These are phyloP conservation scores for Trametes elegans DNA, from an alignment of 768 basidiomycete genomes.

Conservation along the genomic window DNA sequence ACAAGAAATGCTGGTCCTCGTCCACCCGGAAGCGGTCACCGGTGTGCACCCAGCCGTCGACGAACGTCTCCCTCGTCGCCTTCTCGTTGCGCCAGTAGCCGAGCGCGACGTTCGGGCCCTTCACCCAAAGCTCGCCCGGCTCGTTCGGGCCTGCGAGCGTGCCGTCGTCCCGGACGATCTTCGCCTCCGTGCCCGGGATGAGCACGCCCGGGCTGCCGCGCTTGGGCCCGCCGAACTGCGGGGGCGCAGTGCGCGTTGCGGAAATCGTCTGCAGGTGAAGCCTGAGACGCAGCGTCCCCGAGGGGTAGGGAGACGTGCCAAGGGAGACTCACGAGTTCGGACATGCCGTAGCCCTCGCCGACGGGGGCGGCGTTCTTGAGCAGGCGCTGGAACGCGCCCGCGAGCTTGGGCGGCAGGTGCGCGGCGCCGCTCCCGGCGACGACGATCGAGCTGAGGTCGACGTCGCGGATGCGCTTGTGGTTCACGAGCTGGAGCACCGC, in stretches of 20 bases:
- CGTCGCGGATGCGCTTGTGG: constrained; percentile 42
- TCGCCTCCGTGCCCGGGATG: constrained; percentile 60
- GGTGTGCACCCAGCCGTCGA: constrained; percentile 68
- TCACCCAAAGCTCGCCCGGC: constrained; percentile 64
- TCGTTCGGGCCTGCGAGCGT: constrained; percentile 52
- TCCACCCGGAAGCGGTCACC: constrained; percentile 70
- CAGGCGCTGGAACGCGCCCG: constrained; percentile 35
- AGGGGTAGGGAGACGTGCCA: no score
- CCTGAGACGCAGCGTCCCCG: neutral
- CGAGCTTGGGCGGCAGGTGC: constrained; percentile 59
- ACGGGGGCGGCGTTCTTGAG: constrained; percentile 34
- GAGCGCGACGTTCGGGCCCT: constrained; percentile 50
- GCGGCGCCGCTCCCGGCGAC: constrained; percentile 56
- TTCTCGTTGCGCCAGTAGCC: constrained; percentile 76
- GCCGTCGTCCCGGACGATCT: constrained; percentile 60
- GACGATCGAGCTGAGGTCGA: constrained; percentile 53
- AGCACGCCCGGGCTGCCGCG: constrained; percentile 49
- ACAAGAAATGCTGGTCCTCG: constrained; percentile 65
- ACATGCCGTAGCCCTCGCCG: constrained; percentile 66
- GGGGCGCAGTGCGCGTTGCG: constrained; percentile 41
- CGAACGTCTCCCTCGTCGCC: constrained; percentile 65
- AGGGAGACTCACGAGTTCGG: constrained; percentile 24
- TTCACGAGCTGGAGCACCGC: constrained; percentile 63
- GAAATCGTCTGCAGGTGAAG: constrained; percentile 52
- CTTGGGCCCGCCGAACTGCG: constrained; percentile 44